Conservation (phyloP, 805 yeast species). For the Brettanomyces nanus region DNA sequence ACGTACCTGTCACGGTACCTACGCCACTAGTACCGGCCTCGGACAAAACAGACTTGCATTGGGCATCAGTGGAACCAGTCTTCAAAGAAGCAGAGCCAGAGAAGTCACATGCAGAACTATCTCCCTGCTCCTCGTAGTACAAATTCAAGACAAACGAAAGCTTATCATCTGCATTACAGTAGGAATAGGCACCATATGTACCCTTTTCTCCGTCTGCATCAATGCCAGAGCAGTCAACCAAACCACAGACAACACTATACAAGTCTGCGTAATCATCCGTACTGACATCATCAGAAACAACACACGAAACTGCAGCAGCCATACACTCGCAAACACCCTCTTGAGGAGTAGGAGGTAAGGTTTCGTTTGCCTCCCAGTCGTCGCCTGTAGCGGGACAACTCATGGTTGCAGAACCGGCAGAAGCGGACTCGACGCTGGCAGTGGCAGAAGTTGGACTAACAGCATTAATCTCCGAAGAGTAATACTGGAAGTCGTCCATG, state of each 20-base stretch:
- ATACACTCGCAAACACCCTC: constrained; percentile 57
- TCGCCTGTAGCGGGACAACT: constrained; percentile 52
- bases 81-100: constrained; percentile 56
- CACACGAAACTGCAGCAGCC: constrained; percentile 48
- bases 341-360: constrained; percentile 75
- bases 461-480: constrained; percentile 46
- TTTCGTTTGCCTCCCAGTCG: constrained; percentile 61
- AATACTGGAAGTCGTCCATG: constrained; percentile 54
- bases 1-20: constrained; percentile 39
- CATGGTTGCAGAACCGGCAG: constrained; percentile 30
- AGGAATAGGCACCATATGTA: constrained; percentile 63
- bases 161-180: constrained; percentile 59
- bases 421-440: constrained; percentile 30
- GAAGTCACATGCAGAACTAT: constrained; percentile 53
- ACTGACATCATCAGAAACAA: constrained; percentile 46
- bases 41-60: constrained; percentile 48
- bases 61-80: constrained; percentile 38
- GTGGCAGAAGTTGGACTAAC: constrained; percentile 46
- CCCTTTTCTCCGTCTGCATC: constrained; percentile 56
- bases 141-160: constrained; percentile 57
- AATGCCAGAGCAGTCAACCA: constrained; percentile 51
- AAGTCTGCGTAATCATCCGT: constrained; percentile 51
- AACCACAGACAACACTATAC: constrained; percentile 50
- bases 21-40: constrained; percentile 68
- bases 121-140: constrained; percentile 46